phyloP scores from a whole-genome alignment of 2,329 filamentous ascomycete species.

The Exophiala aquamarina region DNA sequence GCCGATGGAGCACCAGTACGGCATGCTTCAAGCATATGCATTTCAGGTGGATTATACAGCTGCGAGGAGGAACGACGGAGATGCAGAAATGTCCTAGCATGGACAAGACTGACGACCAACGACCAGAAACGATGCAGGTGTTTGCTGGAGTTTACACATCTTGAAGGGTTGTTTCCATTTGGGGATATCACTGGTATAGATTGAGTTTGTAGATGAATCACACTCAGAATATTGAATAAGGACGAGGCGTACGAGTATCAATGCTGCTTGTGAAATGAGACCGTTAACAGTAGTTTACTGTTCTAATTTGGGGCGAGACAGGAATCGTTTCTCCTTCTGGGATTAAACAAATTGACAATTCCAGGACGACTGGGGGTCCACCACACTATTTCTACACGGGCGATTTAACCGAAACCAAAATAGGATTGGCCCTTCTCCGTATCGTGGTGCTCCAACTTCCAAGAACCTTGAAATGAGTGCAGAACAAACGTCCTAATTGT shows the following conservation, averaged over 20 bases:
- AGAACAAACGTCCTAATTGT: too few relatives aligned
- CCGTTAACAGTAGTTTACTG: background rate
- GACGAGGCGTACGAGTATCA: background rate
- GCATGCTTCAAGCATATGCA: constrained; percentile 34
- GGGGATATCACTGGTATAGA: constrained; percentile 14
- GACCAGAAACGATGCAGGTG: too few relatives aligned
- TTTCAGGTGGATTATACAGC: constrained; percentile 17
- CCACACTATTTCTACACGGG: constrained; percentile 8
- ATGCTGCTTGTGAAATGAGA: too few relatives aligned
- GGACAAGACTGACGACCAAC: background rate
- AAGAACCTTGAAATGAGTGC: too few relatives aligned
- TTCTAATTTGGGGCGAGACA: background rate
- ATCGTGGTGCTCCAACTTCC: too few relatives aligned
- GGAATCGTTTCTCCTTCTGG: too few relatives aligned
- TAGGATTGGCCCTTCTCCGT: constrained; percentile 2
- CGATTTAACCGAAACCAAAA: constrained; percentile 13
- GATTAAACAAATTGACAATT: background rate
- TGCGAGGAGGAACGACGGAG: constrained; percentile 15
- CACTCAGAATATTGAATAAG: constrained; percentile 1
- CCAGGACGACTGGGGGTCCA: background rate
- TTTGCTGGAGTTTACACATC: background rate
- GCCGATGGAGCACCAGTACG: constrained; percentile 41
- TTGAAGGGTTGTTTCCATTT: constrained; percentile 1
- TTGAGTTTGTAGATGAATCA: constrained; percentile 14
- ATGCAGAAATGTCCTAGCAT: constrained; percentile 22